Evolutionary conservation across 1,139 yeast species (phyloP), one percentile per base, ranked within the genome.

Genomic region (Yamadazyma songkhlaensis): DNA sequence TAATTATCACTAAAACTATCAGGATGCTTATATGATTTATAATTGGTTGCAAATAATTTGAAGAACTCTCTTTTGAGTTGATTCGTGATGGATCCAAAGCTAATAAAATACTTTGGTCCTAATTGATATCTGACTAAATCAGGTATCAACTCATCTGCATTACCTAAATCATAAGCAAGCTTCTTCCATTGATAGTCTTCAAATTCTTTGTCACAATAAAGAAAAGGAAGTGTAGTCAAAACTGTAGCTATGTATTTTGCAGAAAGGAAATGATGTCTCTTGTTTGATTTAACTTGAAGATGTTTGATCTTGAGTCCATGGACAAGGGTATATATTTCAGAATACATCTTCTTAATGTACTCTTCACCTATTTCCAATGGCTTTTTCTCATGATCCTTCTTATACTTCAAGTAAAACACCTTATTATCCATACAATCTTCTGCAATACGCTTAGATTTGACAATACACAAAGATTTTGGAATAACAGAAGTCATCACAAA

Each of bases 171-270:
- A 29, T 44, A 49, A 7, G 52, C 53, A 22, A 50, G 22, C 29
- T 42, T 41, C 3, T 36, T 35, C 54, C 54, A 50, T 2, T 44
- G 45, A 25, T 39, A 47, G 8, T 48, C 38, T 37, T 50, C 54
- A 7, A 43, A 40, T 36, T 46, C 49, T 17, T 10, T 29, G 4
- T 35, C 34, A 11, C 29, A 34, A 28, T 44, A 49, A 10, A 50
- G 39, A 27, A 50, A 48, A n/a, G 54, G 54, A 9, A 49, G 37
- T 4, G 38, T 36, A 14, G 43, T 35, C 6, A 50, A 33, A 17
- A 43, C 54, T 9, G 21, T 10, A 21, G 34, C 31, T 9, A 43
- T 7, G 12, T 31, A 43, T 24, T 34, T 31, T 7, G 38, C 36
- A 12, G 31, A 28, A 11, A 28, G 30, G n/a, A 15, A n/a, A 29